phyloP scores from a whole-genome alignment of 306 rosid species.

The Fagus crenata region DNA sequence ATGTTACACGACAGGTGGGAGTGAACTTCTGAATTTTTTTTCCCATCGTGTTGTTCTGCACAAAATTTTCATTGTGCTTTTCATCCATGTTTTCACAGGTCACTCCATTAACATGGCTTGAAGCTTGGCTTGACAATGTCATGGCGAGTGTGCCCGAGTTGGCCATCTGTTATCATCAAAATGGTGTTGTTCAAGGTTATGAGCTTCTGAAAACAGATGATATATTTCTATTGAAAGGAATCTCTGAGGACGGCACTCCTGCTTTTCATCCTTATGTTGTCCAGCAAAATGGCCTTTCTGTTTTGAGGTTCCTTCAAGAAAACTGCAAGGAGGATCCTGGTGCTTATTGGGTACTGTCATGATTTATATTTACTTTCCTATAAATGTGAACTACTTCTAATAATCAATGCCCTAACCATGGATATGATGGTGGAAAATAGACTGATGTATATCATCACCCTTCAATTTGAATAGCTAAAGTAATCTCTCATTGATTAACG shows the following conservation, averaged over 20 bases:
- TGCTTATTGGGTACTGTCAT: constrained; percentile 81
- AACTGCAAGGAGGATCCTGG: constrained; percentile 99
- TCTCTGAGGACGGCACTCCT: constrained; percentile 90
- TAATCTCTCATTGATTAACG: neutral
- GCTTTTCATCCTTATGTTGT: constrained; percentile 95
- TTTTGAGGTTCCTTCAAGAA: constrained; percentile 94
- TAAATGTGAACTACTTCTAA: constrained; percentile 2
- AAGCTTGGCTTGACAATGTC: constrained; percentile 99
- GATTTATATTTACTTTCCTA: constrained; percentile 13
- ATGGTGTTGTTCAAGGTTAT: constrained; percentile 96
- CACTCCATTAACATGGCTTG: constrained; percentile 95
- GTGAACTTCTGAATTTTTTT: constrained; percentile 22
- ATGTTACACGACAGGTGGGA: constrained; percentile 77
- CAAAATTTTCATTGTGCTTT: constrained; percentile 27
- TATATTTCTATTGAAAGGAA: constrained; percentile 82
- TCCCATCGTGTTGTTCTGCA: constrained; percentile 11
- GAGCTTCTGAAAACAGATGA: constrained; percentile 95
- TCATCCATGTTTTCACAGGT: constrained; percentile 48
- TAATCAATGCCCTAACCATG: neutral
- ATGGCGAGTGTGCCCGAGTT: constrained; percentile 99
- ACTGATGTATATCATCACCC: neutral
- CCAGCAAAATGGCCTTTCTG: constrained; percentile 95
- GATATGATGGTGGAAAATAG: neutral
- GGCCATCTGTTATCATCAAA: constrained; percentile 91
- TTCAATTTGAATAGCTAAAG: neutral